Percentiles rank a stretch among this genome's conserved stretches.
These are phyloP conservation scores for Meyerozyma sp. DNA, from an alignment of 1,139 yeast species.

Conservation along the genomic window DNA sequence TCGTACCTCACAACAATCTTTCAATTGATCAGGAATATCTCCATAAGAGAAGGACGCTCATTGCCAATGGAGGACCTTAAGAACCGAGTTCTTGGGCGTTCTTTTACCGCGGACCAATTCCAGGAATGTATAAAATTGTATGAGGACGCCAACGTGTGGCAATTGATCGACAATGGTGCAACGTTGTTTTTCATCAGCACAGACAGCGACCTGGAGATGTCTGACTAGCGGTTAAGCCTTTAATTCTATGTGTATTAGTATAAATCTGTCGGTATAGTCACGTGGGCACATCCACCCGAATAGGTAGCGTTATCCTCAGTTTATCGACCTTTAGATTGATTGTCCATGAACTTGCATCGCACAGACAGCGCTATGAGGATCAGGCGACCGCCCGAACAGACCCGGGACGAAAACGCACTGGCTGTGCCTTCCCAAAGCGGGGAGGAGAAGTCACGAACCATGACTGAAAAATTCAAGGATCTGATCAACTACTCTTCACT, in stretches of 20 bases:
- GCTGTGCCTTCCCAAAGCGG: neutral
- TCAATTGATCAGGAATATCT: slow-evolving; percentile 52
- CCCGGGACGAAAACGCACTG: neutral
- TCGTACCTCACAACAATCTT: slow-evolving; percentile 54
- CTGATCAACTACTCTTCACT: slow-evolving; percentile 1
- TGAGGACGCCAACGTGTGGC: slow-evolving; percentile 71
- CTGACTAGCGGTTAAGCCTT: neutral
- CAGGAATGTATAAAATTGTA: slow-evolving; percentile 74
- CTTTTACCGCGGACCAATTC: slow-evolving; percentile 77
- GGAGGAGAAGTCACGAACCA: neutral
- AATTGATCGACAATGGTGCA: slow-evolving; percentile 62
- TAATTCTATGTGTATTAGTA: neutral
- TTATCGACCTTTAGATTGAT: neutral
- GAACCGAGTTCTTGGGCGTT: slow-evolving; percentile 73
- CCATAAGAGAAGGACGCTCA: slow-evolving; percentile 41
- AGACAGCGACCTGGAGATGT: slow-evolving; percentile 18
- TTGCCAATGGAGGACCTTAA: slow-evolving; percentile 57
- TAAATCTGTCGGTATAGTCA: neutral
- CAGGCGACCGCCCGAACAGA: neutral
- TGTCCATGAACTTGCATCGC: neutral
- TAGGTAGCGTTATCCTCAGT: neutral
- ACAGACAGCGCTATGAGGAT: neutral
- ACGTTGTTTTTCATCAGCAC: slow-evolving; percentile 40
- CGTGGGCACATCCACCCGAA: neutral
- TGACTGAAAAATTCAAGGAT: neutral